phyloP scores from a whole-genome alignment of 495 filamentous ascomycete genomes.

The Penicillium pulvis region DNA sequence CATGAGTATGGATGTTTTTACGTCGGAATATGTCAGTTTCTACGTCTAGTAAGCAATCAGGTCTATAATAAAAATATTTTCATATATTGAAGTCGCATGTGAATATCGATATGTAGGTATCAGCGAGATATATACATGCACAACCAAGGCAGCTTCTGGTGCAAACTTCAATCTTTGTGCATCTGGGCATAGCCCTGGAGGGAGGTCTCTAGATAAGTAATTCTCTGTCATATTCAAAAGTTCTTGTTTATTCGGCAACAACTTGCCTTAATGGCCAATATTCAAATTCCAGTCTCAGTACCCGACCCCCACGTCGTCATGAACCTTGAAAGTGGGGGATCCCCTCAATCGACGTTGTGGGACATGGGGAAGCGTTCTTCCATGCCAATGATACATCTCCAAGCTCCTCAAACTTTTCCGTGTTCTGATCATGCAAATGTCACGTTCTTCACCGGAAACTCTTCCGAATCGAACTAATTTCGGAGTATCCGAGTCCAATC shows the following conservation, averaged over 20 bases:
- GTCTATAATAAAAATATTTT: neutral
- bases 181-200: neutral
- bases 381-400: neutral
- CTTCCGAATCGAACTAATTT: conserved; percentile 7
- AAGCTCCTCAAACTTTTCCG: neutral
- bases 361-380: neutral
- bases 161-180: neutral
- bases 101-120: too few species aligned
- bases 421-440: neutral
- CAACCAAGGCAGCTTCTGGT: too few species aligned
- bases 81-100: too few species aligned
- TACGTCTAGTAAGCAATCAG: neutral
- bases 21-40: neutral
- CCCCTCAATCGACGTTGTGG: neutral
- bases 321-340: neutral
- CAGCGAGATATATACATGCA: too few species aligned
- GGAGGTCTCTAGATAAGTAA: too few species aligned
- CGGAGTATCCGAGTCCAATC: neutral
- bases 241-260: neutral
- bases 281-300: neutral
- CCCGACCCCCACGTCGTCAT: conserved; percentile 4
- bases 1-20: neutral
- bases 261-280: neutral
- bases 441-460: conserved; percentile 10
- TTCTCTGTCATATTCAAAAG: too few species aligned